These are phyloP conservation scores for Melampsora larici-populina DNA, from an alignment of 1,284 basidiomycete species.

Conservation along the genomic window DNA sequence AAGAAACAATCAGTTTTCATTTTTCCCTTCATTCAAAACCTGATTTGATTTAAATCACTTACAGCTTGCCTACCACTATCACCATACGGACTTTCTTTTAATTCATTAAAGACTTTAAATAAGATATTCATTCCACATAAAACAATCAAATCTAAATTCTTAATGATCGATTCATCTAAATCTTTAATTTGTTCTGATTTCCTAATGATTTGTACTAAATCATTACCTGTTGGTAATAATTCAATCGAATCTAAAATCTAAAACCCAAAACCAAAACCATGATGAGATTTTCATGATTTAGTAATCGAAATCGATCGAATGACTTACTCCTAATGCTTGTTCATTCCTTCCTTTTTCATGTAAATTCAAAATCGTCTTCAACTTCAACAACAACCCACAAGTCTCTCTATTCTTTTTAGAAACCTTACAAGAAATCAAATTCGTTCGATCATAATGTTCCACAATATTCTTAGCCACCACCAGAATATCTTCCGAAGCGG, in stretches of 20 bases:
- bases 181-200: slow-evolving; percentile 86
- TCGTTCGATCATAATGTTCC: slow-evolving; percentile 78
- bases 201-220: slow-evolving; percentile 78
- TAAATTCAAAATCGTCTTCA: slow-evolving; percentile 76
- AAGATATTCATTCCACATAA: slow-evolving; percentile 92
- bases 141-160: slow-evolving; percentile 83
- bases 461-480: slow-evolving; percentile 77
- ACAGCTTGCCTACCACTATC: slow-evolving; percentile 73
- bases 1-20: too few species aligned
- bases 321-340: slow-evolving; percentile 71
- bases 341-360: slow-evolving; percentile 72
- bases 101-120: slow-evolving; percentile 70
- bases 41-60: too few species aligned
- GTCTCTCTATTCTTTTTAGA: slow-evolving; percentile 69
- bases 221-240: slow-evolving; percentile 80
- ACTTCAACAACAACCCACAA: slow-evolving; percentile 65
- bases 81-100: slow-evolving; percentile 69
- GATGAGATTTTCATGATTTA: too few species aligned
- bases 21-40: slow-evolving; percentile 4
- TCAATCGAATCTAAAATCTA: slow-evolving; percentile 84
- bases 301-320: too few species aligned
- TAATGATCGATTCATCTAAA: slow-evolving; percentile 76
- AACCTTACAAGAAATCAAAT: slow-evolving; percentile 70
- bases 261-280: neutral
- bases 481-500: slow-evolving; percentile 68